phyloP scores from a whole-genome alignment of 2,329 filamentous ascomycete species.

The Fusarium avenaceum region DNA sequence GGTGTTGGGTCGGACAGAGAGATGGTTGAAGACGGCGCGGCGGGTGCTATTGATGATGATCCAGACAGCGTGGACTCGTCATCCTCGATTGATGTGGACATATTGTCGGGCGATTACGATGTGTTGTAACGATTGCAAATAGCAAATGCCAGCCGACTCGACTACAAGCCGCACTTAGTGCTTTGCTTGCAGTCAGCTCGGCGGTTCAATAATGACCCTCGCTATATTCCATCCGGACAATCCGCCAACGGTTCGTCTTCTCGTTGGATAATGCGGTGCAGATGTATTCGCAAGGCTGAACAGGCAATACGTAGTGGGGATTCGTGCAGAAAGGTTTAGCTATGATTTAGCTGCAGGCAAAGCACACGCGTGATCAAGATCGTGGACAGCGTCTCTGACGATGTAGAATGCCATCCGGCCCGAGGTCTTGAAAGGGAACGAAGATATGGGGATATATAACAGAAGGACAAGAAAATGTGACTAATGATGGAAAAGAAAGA shows the following conservation, averaged over 20 bases:
- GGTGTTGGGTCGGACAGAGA: conserved; percentile 38
- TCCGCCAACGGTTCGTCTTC: conserved; percentile 23
- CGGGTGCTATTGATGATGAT: conserved; percentile 25
- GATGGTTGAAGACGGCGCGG: conserved; percentile 33
- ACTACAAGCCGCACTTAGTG: conserved; percentile 40
- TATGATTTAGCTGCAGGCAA: conserved; percentile 31
- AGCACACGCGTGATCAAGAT: conserved; percentile 25
- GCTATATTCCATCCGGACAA: conserved; percentile 45
- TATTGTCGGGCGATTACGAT: conserved; percentile 22
- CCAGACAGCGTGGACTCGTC: conserved; percentile 30
- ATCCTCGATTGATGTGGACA: conserved; percentile 39
- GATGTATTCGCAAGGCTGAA: conserved; percentile 20
- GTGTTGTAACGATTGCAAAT: conserved; percentile 12
- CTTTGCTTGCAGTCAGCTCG: conserved; percentile 44
- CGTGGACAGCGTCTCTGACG: conserved; percentile 21
- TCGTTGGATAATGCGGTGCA: conserved; percentile 1
- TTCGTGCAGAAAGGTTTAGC: conserved; percentile 3
- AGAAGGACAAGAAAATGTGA: conserved; percentile 26
- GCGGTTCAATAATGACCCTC: conserved; percentile 37
- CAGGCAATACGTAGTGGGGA: background rate
- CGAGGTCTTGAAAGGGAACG: conserved; percentile 19
- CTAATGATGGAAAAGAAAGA: conserved; percentile 29
- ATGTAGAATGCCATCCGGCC: conserved; percentile 38
- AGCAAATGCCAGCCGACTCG: conserved; percentile 28
- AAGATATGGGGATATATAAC: conserved; percentile 28